A percentile compares a stretch with the other conserved stretches of the same genome.
phyloP scores from a whole-genome alignment of 1,284 basidiomycete species.

The Melampsora americana region DNA sequence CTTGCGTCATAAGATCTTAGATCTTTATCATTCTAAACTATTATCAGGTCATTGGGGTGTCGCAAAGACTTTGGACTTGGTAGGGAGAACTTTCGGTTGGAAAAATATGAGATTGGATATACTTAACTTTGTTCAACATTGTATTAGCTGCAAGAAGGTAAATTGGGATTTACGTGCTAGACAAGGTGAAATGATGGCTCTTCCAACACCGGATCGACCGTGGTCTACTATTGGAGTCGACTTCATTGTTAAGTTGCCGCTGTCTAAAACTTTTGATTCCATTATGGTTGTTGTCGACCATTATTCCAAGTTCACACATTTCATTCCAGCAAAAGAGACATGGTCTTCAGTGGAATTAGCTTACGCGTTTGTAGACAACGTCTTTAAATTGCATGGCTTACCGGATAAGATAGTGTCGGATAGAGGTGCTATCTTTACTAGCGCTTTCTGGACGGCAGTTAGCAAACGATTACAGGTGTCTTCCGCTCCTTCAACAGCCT shows the following conservation, averaged over 20 bases:
- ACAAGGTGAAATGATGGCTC: slow-evolving; percentile 54
- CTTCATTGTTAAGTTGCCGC: slow-evolving; percentile 57
- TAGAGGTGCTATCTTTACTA: slow-evolving; percentile 12
- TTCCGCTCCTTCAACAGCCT: slow-evolving; percentile 18
- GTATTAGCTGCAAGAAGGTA: slow-evolving; percentile 14
- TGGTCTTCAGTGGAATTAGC: slow-evolving; percentile 1
- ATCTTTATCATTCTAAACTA: too few relatives aligned
- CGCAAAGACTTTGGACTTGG: too few relatives aligned
- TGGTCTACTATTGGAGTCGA: slow-evolving; percentile 59
- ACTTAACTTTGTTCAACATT: not conserved
- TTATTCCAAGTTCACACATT: slow-evolving; percentile 56
- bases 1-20: not conserved
- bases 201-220: slow-evolving; percentile 53
- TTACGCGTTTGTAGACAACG: slow-evolving; percentile 9
- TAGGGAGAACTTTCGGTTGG: slow-evolving; percentile 16
- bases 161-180: too few relatives aligned
- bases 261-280: slow-evolving; percentile 53
- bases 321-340: slow-evolving; percentile 48
- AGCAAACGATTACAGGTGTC: not conserved
- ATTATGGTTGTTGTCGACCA: slow-evolving; percentile 58
- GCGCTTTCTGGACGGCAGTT: not conserved
- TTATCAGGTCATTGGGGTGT: too few relatives aligned
- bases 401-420: too few relatives aligned
- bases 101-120: slow-evolving; percentile 10
- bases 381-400: slow-evolving; percentile 4